phyloP scores from a whole-genome alignment of 2,329 filamentous ascomycete genomes.

The Pseudogymnoascus sp. region DNA sequence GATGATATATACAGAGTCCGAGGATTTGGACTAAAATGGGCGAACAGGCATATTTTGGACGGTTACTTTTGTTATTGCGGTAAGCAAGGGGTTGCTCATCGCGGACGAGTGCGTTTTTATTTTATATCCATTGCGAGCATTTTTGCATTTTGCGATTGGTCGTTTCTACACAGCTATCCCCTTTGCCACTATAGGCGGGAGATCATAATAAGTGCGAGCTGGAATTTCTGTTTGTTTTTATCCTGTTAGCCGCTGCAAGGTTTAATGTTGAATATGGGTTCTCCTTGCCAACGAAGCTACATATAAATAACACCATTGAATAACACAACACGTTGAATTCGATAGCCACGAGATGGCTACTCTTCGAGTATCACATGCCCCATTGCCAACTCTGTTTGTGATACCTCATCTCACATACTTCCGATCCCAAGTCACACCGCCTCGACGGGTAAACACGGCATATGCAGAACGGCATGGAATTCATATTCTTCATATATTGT shows the following conservation, averaged over 20 bases:
- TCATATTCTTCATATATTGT: constrained; percentile 8
- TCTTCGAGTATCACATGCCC: neutral
- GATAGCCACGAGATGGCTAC: neutral
- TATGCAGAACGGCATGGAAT: constrained; percentile 7
- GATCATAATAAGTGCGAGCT: neutral
- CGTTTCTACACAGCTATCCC: neutral
- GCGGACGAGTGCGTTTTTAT: neutral
- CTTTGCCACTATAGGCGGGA: neutral
- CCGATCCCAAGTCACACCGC: neutral
- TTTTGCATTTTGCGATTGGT: neutral
- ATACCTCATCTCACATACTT: neutral
- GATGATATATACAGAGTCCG: neutral
- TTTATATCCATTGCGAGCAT: neutral
- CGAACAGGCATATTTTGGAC: neutral
- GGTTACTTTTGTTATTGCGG: neutral
- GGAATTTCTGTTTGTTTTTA: neutral
- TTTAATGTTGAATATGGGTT: neutral
- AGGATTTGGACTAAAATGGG: neutral
- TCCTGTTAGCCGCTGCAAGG: neutral
- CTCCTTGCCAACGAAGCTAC: neutral
- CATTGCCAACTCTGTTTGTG: neutral
- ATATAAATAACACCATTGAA: neutral
- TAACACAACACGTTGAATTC: too few relatives aligned
- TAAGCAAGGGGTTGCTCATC: neutral
- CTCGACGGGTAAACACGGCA: neutral